phyloP scores from a whole-genome alignment of 1,284 basidiomycete species.

The Pyrrhoderma noxium region DNA sequence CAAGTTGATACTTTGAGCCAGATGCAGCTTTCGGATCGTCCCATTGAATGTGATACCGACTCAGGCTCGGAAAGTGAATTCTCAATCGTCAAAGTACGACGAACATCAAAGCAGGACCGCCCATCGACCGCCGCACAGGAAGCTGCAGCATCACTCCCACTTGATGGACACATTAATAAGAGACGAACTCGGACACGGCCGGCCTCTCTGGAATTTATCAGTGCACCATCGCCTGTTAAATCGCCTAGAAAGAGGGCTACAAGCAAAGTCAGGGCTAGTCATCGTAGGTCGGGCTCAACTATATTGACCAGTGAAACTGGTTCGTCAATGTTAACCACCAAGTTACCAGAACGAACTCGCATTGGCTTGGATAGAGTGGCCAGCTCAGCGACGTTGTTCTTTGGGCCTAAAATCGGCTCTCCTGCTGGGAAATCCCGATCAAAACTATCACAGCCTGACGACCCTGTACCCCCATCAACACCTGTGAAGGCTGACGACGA shows the following conservation, averaged over 20 bases:
- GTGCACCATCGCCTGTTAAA: conserved; percentile 29
- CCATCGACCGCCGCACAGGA: conserved; percentile 33
- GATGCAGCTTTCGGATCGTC: conserved; percentile 15
- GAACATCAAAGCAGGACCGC: conserved; percentile 1
- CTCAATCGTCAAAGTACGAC: conserved; percentile 10
- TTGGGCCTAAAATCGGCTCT: conserved; percentile 52
- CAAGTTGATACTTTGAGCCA: conserved; percentile 13
- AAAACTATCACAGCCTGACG: conserved; percentile 23
- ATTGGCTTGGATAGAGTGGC: conserved; percentile 15
- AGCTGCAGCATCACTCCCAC: conserved; percentile 59
- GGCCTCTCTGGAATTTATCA: conserved; percentile 54
- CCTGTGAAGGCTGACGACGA: conserved; percentile 25
- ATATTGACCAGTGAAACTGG: conserved; percentile 18
- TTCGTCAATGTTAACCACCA: conserved; percentile 5
- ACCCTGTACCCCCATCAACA: conserved; percentile 17
- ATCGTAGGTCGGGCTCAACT: conserved; percentile 20
- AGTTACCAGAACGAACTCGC: conserved; percentile 13
- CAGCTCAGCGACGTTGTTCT: conserved; percentile 63
- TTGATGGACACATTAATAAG: conserved; percentile 65
- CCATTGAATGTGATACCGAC: conserved; percentile 11
- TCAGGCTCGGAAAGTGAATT: conserved; percentile 17
- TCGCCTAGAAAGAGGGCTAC: conserved; percentile 6
- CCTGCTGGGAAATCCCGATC: too few species aligned
- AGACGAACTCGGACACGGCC: conserved; percentile 62
- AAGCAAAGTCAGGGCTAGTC: conserved; percentile 34